Evolutionary conservation across 345 rosid species (phyloP).

Genomic region (Anastatica hierochuntica): DNA sequence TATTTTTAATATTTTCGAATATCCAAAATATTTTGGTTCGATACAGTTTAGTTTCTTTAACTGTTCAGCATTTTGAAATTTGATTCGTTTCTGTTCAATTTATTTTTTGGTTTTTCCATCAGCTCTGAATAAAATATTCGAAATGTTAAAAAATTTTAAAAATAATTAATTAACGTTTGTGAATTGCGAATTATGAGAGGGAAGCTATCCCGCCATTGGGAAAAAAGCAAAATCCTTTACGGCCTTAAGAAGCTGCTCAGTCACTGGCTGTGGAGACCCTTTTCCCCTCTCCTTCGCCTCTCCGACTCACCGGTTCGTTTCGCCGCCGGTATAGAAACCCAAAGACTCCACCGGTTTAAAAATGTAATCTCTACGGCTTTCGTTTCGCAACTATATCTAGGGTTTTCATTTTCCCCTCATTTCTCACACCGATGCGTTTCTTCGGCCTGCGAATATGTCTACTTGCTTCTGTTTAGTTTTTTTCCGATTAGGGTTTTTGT

Average conservation of each 20-base stretch:
- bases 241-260: not conserved
- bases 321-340: not conserved
- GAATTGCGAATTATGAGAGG: slow-evolving; percentile 5
- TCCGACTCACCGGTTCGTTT: not conserved
- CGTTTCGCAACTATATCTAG: slow-evolving; percentile 13
- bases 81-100: no score
- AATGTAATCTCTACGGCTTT: not conserved
- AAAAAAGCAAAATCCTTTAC: not conserved
- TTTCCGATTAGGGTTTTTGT: slow-evolving; percentile 10
- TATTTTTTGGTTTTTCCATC: no score
- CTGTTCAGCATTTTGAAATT: no score
- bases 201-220: slow-evolving; percentile 28
- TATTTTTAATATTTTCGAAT: no score
- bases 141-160: not conserved
- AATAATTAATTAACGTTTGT: not conserved
- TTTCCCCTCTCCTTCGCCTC: not conserved
- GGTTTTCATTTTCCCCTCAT: slow-evolving; percentile 11
- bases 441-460: not conserved
- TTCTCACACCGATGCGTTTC: not conserved
- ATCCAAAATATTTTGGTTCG: no score
- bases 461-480: not conserved
- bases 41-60: no score
- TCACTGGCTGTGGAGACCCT: not conserved
- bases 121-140: no score
- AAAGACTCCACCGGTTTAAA: not conserved